phyloP scores from a whole-genome alignment of 495 filamentous ascomycete species.

The Annulohypoxylon moriforme region DNA sequence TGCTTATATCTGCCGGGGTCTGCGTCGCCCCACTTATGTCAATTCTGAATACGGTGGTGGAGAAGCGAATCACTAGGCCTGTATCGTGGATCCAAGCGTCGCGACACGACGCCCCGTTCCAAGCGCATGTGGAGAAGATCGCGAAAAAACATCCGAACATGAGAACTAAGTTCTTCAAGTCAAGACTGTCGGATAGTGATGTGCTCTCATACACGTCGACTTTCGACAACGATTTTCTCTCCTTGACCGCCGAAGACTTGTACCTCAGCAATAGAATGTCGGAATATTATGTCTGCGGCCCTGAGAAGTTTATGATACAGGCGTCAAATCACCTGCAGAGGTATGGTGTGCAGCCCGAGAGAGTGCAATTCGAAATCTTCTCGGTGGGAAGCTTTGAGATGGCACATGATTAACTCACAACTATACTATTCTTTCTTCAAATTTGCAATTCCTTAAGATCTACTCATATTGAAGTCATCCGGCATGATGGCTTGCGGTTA shows the following conservation, averaged over 20 bases:
- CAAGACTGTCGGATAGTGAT: slow-evolving; percentile 57
- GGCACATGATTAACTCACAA: slow-evolving; percentile 22
- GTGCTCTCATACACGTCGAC: slow-evolving; percentile 56
- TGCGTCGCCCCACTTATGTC: slow-evolving; percentile 74
- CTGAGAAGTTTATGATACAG: slow-evolving; percentile 67
- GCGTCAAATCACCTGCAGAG: slow-evolving; percentile 56
- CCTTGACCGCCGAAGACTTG: slow-evolving; percentile 61
- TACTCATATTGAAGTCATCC: not conserved
- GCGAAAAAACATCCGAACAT: slow-evolving; percentile 55
- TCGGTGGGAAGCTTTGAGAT: slow-evolving; percentile 63
- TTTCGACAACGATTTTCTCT: slow-evolving; percentile 65
- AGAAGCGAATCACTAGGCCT: slow-evolving; percentile 54
- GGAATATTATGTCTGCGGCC: slow-evolving; percentile 76
- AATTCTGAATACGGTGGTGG: slow-evolving; percentile 69
- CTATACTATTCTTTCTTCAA: not conserved
- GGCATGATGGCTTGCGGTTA: not conserved
- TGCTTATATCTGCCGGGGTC: slow-evolving; percentile 76
- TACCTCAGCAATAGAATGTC: slow-evolving; percentile 62
- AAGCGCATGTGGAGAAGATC: slow-evolving; percentile 62
- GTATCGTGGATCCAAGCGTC: slow-evolving; percentile 77
- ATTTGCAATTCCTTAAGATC: not conserved
- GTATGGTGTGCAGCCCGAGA: slow-evolving; percentile 59
- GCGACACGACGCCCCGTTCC: slow-evolving; percentile 64
- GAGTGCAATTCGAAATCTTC: slow-evolving; percentile 70
- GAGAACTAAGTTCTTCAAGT: slow-evolving; percentile 56